Conservation (phyloP, 1,284 basidiomycete species). For the Naganishia sp. region DNA sequence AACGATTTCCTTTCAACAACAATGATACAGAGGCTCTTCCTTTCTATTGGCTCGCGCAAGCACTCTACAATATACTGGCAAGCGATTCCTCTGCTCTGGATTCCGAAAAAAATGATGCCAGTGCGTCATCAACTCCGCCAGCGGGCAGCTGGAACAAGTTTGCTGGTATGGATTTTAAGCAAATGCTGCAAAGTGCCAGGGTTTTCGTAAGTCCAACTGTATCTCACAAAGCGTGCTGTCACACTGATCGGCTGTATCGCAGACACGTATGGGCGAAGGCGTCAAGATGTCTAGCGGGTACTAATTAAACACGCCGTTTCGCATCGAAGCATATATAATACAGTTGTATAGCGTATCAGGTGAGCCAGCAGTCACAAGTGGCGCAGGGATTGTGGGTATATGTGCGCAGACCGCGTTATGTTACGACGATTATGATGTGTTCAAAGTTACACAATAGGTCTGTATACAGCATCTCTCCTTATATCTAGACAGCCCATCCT, state of each 20-base stretch:
- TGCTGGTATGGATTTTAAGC: constrained; percentile 43
- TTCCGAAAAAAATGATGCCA: neutral
- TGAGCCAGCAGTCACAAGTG: too few relatives aligned
- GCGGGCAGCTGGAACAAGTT: constrained; percentile 41
- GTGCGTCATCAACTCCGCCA: constrained; percentile 29
- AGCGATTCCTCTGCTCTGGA: constrained; percentile 28
- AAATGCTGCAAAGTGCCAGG: constrained; percentile 50
- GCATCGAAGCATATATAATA: neutral
- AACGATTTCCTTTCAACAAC: neutral
- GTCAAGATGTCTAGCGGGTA: constrained; percentile 20
- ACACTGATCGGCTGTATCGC: constrained; percentile 6
- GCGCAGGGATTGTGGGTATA: too few relatives aligned
- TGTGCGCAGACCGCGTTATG: too few relatives aligned
- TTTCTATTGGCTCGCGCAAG: constrained; percentile 55
- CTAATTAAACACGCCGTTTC: neutral
- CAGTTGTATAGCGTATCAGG: neutral
- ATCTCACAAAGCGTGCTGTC: neutral
- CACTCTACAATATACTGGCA: constrained; percentile 49
- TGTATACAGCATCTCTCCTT: too few relatives aligned
- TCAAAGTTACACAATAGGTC: neutral
- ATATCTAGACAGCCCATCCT: constrained; percentile 11
- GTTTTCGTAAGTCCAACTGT: constrained; percentile 39
- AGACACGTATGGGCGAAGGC: constrained; percentile 48
- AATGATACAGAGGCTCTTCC: constrained; percentile 52
- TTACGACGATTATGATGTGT: neutral